These are phyloP conservation scores for Eremomyces bilateralis DNA, from an alignment of 495 filamentous ascomycete species.

Conservation along the genomic window DNA sequence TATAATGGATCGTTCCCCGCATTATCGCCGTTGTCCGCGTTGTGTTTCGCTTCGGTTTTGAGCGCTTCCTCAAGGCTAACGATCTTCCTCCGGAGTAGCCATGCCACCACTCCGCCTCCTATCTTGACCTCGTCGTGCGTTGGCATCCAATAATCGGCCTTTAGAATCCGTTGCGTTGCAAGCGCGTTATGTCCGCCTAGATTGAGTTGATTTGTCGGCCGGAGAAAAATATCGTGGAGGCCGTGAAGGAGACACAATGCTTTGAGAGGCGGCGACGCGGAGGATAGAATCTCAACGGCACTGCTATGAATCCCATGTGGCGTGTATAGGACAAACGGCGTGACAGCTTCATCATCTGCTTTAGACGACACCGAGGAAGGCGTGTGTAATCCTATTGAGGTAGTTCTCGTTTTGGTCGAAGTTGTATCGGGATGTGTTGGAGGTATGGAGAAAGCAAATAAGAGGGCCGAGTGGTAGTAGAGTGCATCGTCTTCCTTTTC, in stretches of 20 bases:
- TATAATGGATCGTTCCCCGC: too few species aligned
- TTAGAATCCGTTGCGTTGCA: constrained; percentile 22
- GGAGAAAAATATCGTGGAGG: constrained; percentile 29
- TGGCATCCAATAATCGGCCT: constrained; percentile 31
- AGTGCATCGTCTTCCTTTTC: constrained; percentile 22
- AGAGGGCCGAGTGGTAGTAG: constrained; percentile 30
- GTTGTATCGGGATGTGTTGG: constrained; percentile 1
- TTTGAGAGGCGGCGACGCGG: constrained; percentile 20
- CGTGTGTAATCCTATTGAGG: too few species aligned
- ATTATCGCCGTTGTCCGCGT: too few species aligned
- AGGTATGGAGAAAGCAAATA: constrained; percentile 23
- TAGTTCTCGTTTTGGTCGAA: too few species aligned
- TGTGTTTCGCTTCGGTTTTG: too few species aligned
- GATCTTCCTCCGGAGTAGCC: constrained; percentile 24
- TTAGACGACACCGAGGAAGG: too few species aligned
- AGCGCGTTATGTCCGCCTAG: constrained; percentile 32
- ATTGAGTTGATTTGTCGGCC: constrained; percentile 27
- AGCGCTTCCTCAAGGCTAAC: constrained; percentile 24
- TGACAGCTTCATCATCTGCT: too few species aligned
- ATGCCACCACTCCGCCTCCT: constrained; percentile 26
- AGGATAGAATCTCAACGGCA: constrained; percentile 16
- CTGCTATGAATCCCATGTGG: constrained; percentile 29
- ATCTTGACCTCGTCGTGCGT: constrained; percentile 37
- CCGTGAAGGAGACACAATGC: constrained; percentile 32
- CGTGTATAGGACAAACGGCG: constrained; percentile 32